phyloP scores from a whole-genome alignment of 345 rosid species.

The Moringa oleifera region DNA sequence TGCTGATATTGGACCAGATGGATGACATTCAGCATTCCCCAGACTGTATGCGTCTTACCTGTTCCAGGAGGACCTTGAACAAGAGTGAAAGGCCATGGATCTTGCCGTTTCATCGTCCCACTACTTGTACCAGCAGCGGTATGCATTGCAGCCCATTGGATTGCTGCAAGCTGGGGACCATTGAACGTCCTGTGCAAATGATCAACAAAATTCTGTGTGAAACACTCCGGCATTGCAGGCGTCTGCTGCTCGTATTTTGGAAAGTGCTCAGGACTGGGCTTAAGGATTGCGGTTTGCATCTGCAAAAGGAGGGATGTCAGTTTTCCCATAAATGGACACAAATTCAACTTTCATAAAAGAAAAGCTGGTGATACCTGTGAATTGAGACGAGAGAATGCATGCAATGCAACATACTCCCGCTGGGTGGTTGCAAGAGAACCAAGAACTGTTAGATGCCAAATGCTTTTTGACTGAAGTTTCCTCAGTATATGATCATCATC shows the following conservation, averaged over 20 bases:
- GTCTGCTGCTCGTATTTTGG: conserved; percentile 89
- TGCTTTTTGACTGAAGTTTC: conserved; percentile 78
- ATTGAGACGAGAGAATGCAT: conserved; percentile 95
- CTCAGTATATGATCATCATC: conserved; percentile 81
- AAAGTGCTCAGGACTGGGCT: conserved; percentile 87
- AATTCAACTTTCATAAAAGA: conserved; percentile 4
- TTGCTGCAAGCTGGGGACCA: conserved; percentile 88
- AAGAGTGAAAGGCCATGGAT: conserved; percentile 99
- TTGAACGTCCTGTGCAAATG: conserved; percentile 81
- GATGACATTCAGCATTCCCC: conserved; percentile 99
- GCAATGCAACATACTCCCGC: conserved; percentile 97
- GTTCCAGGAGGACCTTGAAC: conserved; percentile 99
- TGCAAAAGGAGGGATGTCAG: conserved; percentile 26
- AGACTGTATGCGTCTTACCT: conserved; percentile 97
- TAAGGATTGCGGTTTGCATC: conserved; percentile 97
- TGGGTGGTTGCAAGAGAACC: conserved; percentile 99
- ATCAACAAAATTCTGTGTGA: conserved; percentile 74
- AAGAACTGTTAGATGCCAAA: conserved; percentile 89
- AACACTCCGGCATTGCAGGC: conserved; percentile 94
- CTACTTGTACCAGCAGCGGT: conserved; percentile 99
- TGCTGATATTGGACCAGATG: conserved; percentile 99
- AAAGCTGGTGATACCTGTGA: conserved; percentile 51
- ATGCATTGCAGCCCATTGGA: conserved; percentile 98
- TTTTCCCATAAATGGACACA: conserved; percentile 15
- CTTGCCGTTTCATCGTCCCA: conserved; percentile 73